Base-by-base conservation (phyloP, 345 rosid genomes). In the Crucihimalaya himalaica region DNA sequence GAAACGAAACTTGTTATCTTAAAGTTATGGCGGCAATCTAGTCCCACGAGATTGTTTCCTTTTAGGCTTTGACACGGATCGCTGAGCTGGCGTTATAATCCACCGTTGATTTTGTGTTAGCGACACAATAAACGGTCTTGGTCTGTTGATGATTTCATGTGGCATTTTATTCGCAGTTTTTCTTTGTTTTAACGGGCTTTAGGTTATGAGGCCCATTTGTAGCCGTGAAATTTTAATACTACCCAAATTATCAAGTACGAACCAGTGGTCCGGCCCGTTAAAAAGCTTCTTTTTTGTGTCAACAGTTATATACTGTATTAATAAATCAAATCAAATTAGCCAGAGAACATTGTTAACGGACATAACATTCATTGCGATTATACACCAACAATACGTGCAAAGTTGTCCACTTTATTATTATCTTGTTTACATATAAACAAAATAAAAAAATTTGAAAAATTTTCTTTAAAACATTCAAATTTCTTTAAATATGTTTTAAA, bases 1-100 rank as follows among this genome's bases (percentile, higher is more conserved):
- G 71, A 76, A 76, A 69, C 64, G 28, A 69, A 70, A 70, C 45
- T 34, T 16, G 2, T 47, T 74, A 47, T 37, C 7, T 10, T 12
- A 4, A 6, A 9, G 0, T 27, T 39, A 14, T 71, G 64, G 68
- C 80, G 80, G 62, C 72, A 70, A 47, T 35, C 2, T 43, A 12
- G 29, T 48, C 79, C 75, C 79, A 71, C 70, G 19, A 25, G 28
- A 15, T 1, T 5, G 0, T 7, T 2, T 7, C 6, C 6, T n/a
- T 45, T 40, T 12, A 1, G 6, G n/a, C 15, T 29, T 68, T 63
- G 72, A 39, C 80, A 15, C 55, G 76, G 72, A 70, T 56, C 71
- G 0, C 5, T 63, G 71, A 56, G 3, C 18, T 77, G 80, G 61
- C 62, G 6, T 0, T 48, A 2, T 1, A 7, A 60, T 23, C 37